phyloP scores from a whole-genome alignment of 306 rosid species.

The Ammopiptanthus mongolicus region DNA sequence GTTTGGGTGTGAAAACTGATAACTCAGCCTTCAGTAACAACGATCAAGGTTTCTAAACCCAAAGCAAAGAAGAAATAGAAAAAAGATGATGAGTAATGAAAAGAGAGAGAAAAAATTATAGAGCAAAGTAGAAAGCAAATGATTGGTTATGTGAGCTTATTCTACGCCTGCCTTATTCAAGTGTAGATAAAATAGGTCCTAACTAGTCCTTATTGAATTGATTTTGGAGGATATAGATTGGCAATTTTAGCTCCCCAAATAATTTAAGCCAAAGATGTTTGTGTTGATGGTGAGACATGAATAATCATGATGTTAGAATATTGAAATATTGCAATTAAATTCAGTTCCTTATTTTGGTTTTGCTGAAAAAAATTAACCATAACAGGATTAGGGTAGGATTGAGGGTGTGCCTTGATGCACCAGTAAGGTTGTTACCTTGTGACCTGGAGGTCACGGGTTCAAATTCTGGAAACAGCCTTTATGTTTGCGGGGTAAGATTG shows the following conservation, averaged over 20 bases:
- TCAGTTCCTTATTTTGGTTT: neutral
- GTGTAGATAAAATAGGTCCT: slow-evolving; percentile 36
- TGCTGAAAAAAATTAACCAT: too few species aligned
- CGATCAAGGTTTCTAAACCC: slow-evolving; percentile 13
- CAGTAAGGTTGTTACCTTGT: too few species aligned
- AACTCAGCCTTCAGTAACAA: neutral
- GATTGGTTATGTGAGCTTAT: slow-evolving; percentile 29
- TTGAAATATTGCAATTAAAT: slow-evolving; percentile 9
- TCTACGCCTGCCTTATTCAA: slow-evolving; percentile 37
- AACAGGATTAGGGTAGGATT: too few species aligned
- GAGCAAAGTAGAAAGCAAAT: slow-evolving; percentile 19
- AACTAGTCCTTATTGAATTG: slow-evolving; percentile 21
- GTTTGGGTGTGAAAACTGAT: neutral
- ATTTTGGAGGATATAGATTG: slow-evolving; percentile 23
- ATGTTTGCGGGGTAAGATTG: too few species aligned
- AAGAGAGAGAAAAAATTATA: neutral
- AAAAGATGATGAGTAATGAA: neutral
- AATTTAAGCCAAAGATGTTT: slow-evolving; percentile 18
- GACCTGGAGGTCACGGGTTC: too few species aligned
- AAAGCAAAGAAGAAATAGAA: slow-evolving; percentile 8
- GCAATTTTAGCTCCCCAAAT: slow-evolving; percentile 24
- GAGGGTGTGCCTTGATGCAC: too few species aligned
- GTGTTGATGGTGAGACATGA: slow-evolving; percentile 12
- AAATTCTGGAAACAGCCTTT: too few species aligned
- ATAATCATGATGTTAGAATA: slow-evolving; percentile 10